A percentile compares a stretch with the other conserved stretches of the same genome.
phyloP scores from a whole-genome alignment of 2,329 filamentous ascomycete species.

The Talaromyces sp. region DNA sequence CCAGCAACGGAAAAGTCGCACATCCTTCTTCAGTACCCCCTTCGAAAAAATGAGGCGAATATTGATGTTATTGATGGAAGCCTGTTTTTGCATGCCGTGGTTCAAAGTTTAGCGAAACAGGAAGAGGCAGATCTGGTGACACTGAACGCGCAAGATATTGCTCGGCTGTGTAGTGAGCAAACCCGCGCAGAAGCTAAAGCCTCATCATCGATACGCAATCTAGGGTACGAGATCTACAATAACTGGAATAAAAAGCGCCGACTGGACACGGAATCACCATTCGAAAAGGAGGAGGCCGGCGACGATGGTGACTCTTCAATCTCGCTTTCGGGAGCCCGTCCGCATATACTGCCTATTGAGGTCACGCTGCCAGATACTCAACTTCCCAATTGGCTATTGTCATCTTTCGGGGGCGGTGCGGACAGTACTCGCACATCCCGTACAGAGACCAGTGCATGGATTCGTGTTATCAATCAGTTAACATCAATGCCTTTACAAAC shows the following conservation, averaged over 20 bases:
- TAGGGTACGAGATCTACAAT: slow-evolving; percentile 55
- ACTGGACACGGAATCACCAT: slow-evolving; percentile 33
- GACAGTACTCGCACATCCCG: slow-evolving; percentile 20
- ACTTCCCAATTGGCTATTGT: slow-evolving; percentile 31
- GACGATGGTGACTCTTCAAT: slow-evolving; percentile 28
- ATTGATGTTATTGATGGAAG: slow-evolving; percentile 49
- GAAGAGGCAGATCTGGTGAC: slow-evolving; percentile 47
- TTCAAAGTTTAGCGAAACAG: slow-evolving; percentile 60
- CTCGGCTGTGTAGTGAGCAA: slow-evolving; percentile 43
- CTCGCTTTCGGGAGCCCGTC: neutral
- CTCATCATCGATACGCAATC: slow-evolving; percentile 38
- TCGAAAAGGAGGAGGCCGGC: slow-evolving; percentile 47
- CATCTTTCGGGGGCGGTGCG: slow-evolving; percentile 27
- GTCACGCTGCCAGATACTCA: slow-evolving; percentile 29
- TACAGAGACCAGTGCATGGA: slow-evolving; percentile 22
- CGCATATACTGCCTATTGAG: slow-evolving; percentile 13
- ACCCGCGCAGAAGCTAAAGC: slow-evolving; percentile 34
- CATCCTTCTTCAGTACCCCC: slow-evolving; percentile 57
- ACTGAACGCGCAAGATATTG: slow-evolving; percentile 46
- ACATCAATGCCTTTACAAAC: slow-evolving; percentile 26
- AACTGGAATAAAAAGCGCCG: neutral
- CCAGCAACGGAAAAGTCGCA: slow-evolving; percentile 54
- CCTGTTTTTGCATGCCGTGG: slow-evolving; percentile 56
- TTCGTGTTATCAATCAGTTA: slow-evolving; percentile 34
- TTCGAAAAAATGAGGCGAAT: neutral